These are phyloP conservation scores for Capronia americana DNA, from an alignment of 2,329 filamentous ascomycete genomes.

Conservation along the genomic window DNA sequence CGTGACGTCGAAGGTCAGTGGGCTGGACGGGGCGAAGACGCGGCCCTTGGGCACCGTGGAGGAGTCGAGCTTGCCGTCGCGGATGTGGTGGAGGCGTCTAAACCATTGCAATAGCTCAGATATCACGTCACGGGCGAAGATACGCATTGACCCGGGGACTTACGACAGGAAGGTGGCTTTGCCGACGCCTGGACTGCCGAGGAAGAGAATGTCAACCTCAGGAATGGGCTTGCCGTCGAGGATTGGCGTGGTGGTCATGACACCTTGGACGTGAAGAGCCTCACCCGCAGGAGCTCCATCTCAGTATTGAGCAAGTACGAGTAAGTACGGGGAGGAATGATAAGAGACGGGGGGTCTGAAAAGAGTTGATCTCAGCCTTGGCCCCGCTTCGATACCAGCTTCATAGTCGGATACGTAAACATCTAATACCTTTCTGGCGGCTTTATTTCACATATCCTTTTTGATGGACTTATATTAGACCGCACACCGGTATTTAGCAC, in stretches of 20 bases:
- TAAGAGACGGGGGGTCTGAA: background rate
- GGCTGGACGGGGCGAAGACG: conserved; percentile 60
- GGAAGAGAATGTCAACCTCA: conserved; percentile 58
- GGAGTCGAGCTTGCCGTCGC: conserved; percentile 43
- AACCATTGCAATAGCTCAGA: conserved; percentile 9
- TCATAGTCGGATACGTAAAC: too few relatives aligned
- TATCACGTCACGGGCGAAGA: background rate
- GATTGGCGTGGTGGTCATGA: conserved; percentile 20
- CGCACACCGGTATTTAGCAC: too few relatives aligned
- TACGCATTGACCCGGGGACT: conserved; percentile 7
- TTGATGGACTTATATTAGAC: too few relatives aligned
- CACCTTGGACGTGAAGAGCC: background rate
- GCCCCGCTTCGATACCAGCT: background rate
- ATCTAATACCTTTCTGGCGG: too few relatives aligned
- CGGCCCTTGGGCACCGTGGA: conserved; percentile 43
- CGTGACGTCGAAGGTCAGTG: conserved; percentile 64
- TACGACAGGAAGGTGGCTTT: conserved; percentile 64
- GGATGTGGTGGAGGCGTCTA: conserved; percentile 30
- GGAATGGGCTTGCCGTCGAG: conserved; percentile 28
- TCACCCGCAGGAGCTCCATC: background rate
- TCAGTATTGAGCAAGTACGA: background rate
- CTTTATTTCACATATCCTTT: too few relatives aligned
- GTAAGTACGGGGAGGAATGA: background rate
- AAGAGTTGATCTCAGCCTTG: conserved; percentile 16
- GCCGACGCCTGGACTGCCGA: conserved; percentile 65